Conservation (phyloP, 495 filamentous ascomycete species). For the Oleoguttula mirabilis region DNA sequence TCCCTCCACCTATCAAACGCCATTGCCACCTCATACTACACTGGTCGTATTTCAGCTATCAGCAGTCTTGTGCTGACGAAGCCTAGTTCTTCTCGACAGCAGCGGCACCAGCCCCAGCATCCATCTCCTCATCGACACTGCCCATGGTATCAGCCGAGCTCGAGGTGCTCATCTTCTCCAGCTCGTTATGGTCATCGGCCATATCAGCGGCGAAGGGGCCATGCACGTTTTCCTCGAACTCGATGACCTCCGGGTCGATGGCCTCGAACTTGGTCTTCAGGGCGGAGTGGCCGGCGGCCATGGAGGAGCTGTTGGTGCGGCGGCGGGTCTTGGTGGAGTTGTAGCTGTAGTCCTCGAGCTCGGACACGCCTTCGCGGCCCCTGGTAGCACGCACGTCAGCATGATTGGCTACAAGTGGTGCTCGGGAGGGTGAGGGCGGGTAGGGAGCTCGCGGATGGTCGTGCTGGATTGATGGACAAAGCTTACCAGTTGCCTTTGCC, state of each 20-base stretch:
- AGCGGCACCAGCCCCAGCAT: slow-evolving; percentile 6
- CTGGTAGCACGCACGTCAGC: slow-evolving; percentile 33
- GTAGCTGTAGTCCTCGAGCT: slow-evolving; percentile 68
- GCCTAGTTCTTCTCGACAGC: slow-evolving; percentile 10
- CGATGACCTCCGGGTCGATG: slow-evolving; percentile 67
- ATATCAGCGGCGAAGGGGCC: slow-evolving; percentile 28
- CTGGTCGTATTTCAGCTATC: too few relatives aligned
- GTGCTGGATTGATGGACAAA: too few relatives aligned
- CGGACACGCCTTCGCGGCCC: slow-evolving; percentile 64
- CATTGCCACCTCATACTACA: too few relatives aligned
- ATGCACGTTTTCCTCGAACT: slow-evolving; percentile 72
- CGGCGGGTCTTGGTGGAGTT: slow-evolving; percentile 77
- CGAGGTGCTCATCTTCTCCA: slow-evolving; percentile 29
- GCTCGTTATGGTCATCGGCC: slow-evolving; percentile 19
- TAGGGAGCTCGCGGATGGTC: too few relatives aligned
- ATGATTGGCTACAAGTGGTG: background rate
- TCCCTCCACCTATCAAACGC: too few relatives aligned
- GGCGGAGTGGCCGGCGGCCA: slow-evolving; percentile 44
- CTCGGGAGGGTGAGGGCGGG: slow-evolving; percentile 1
- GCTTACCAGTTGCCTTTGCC: slow-evolving; percentile 90
- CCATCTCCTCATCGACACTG: slow-evolving; percentile 30
- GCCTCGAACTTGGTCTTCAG: slow-evolving; percentile 86
- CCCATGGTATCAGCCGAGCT: slow-evolving; percentile 20
- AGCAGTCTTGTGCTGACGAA: too few relatives aligned
- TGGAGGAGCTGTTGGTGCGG: slow-evolving; percentile 76